Evolutionary conservation across 2,329 filamentous ascomycete species (phyloP).

Genomic region (Decorospora gaudefroyi): DNA sequence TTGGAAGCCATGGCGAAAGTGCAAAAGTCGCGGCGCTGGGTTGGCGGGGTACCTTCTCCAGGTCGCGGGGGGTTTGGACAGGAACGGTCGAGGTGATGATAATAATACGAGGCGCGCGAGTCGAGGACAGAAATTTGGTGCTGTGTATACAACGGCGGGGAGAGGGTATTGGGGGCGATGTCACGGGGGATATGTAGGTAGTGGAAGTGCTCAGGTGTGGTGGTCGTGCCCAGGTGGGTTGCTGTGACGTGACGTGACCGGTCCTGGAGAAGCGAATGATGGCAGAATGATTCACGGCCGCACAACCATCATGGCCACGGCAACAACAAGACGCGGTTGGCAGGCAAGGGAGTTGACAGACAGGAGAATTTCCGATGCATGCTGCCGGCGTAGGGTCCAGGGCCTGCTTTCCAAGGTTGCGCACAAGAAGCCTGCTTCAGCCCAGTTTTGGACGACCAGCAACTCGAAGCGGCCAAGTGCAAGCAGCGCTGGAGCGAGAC

Average conservation of each 20-base stretch:
- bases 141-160: conserved; percentile 19
- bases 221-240: conserved; percentile 20
- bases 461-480: conserved; percentile 23
- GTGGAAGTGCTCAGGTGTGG: conserved; percentile 26
- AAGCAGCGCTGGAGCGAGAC: conserved; percentile 17
- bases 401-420: no score
- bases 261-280: conserved; percentile 23
- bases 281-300: conserved; percentile 18
- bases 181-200: conserved; percentile 16
- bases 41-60: conserved; percentile 26
- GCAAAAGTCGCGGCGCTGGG: conserved; percentile 13
- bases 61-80: conserved; percentile 3
- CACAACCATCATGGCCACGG: conserved; percentile 7
- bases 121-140: conserved; percentile 15
- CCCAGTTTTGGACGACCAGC: conserved; percentile 7
- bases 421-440: conserved; percentile 15
- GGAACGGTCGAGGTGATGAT: conserved; percentile 11
- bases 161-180: conserved; percentile 18
- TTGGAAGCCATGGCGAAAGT: conserved; percentile 37
- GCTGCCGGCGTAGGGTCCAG: no score
- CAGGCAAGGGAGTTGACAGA: not conserved
- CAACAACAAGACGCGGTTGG: not conserved
- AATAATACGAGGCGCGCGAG: conserved; percentile 14
- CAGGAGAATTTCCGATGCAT: no score
- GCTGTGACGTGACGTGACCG: conserved; percentile 22